These are phyloP conservation scores for Strigomonas culicis DNA, from an alignment of 208 protist genomes.

Conservation along the genomic window DNA sequence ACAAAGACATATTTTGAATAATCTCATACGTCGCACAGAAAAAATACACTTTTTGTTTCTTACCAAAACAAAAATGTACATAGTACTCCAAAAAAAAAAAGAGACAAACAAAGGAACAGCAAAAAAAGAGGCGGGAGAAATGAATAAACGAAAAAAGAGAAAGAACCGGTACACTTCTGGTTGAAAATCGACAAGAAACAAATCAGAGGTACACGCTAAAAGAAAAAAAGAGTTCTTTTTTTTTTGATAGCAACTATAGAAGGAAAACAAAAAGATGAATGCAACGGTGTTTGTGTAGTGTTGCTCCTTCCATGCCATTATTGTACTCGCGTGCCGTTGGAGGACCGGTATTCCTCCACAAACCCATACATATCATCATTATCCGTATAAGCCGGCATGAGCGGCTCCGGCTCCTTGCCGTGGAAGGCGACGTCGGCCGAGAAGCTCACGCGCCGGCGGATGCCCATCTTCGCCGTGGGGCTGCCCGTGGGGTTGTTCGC, in stretches of 20 bases:
- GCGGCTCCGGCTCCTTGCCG: neutral
- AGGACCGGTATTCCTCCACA: neutral
- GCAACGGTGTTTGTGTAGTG: too few relatives aligned
- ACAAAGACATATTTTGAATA: neutral
- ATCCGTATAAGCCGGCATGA: neutral
- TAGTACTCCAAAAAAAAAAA: constrained; percentile 2
- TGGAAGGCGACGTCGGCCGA: neutral
- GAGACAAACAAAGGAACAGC: neutral
- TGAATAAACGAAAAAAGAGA: too few relatives aligned
- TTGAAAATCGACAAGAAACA: too few relatives aligned
- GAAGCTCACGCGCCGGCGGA: constrained; percentile 5
- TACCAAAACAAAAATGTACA: neutral
- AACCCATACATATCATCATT: neutral
- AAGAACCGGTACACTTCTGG: neutral
- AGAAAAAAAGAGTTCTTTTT: neutral
- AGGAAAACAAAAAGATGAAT: neutral
- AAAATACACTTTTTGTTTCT: neutral
- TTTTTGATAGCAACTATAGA: neutral
- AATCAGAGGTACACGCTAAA: too few relatives aligned
- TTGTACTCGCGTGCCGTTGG: too few relatives aligned
- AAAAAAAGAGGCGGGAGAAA: neutral
- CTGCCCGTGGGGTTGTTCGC: neutral
- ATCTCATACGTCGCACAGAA: neutral
- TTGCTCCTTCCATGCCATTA: too few relatives aligned
- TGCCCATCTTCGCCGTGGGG: neutral